These are phyloP conservation scores for Chamaenerion angustifolium DNA, from an alignment of 345 rosid species.

Conservation along the genomic window DNA sequence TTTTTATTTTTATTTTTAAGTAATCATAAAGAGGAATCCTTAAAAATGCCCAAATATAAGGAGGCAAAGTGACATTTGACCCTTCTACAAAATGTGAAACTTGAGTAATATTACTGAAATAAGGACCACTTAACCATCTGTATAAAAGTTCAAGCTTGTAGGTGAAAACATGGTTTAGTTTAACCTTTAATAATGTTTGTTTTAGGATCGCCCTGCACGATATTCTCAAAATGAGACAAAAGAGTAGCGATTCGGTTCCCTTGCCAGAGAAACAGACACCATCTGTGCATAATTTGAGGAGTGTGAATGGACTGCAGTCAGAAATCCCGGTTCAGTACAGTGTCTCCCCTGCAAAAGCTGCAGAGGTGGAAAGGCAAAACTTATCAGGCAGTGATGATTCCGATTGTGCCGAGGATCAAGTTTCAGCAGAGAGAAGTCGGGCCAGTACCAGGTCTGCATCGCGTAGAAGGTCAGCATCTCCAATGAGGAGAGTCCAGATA, in stretches of 20 bases:
- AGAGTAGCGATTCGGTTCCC: slow-evolving; percentile 8
- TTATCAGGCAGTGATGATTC: slow-evolving; percentile 33
- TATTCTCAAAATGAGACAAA: slow-evolving; percentile 16
- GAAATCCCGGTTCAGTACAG: slow-evolving; percentile 34
- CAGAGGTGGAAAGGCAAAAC: slow-evolving; percentile 38
- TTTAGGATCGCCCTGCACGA: slow-evolving; percentile 26
- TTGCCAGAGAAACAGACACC: slow-evolving; percentile 12
- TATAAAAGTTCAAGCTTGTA: too few relatives aligned
- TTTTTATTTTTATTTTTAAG: too few relatives aligned
- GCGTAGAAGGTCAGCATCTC: slow-evolving; percentile 59
- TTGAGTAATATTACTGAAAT: too few relatives aligned
- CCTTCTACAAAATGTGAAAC: too few relatives aligned
- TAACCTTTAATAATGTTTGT: background rate
- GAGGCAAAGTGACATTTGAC: too few relatives aligned
- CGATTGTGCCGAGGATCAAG: slow-evolving; percentile 24
- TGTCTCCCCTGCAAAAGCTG: slow-evolving; percentile 51
- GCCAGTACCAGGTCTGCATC: slow-evolving; percentile 33
- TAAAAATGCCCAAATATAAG: too few relatives aligned
- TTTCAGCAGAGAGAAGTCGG: slow-evolving; percentile 38
- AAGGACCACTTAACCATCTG: too few relatives aligned
- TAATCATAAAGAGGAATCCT: too few relatives aligned
- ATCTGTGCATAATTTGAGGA: slow-evolving; percentile 3
- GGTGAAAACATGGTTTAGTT: too few relatives aligned
- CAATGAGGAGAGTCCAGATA: slow-evolving; percentile 57
- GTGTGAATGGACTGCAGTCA: slow-evolving; percentile 6